Conservation (phyloP, 2,329 filamentous ascomycete species). For the Septoria linicola region DNA sequence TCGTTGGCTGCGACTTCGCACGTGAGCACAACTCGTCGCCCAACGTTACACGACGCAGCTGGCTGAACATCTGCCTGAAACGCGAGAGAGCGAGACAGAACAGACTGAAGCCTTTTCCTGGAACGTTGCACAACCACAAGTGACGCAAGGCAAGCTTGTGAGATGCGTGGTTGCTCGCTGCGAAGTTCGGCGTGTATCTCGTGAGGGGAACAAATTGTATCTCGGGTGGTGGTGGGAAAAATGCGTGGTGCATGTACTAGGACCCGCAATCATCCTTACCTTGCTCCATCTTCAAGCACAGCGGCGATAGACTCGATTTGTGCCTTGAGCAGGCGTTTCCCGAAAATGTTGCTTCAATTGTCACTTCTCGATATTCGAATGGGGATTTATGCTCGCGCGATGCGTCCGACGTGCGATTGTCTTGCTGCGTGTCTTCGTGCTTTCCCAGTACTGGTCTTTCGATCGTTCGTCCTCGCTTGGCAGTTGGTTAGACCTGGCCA, state of each 20-base stretch:
- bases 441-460: neutral
- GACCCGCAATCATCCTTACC: constrained; percentile 32
- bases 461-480: constrained; percentile 4
- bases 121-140: constrained; percentile 20
- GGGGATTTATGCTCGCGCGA: neutral
- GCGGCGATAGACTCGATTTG: constrained; percentile 10
- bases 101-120: neutral
- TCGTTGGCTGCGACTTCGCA: constrained; percentile 19
- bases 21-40: constrained; percentile 26
- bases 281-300: constrained; percentile 35
- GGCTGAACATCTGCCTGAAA: constrained; percentile 10
- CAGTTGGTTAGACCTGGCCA: constrained; percentile 7
- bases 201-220: constrained; percentile 2
- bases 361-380: neutral
- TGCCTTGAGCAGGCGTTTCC: neutral
- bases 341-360: neutral
- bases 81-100: constrained; percentile 10
- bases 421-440: neutral
- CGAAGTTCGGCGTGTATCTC: neutral
- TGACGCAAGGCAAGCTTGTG: constrained; percentile 18
- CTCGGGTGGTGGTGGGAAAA: constrained; percentile 16
- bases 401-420: neutral
- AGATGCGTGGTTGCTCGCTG: constrained; percentile 14
- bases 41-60: constrained; percentile 30
- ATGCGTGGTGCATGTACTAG: constrained; percentile 28